A percentile compares a stretch with the other conserved stretches of the same genome.
phyloP scores from a whole-genome alignment of 73 alveolate species.

The Effrenium voratum region DNA sequence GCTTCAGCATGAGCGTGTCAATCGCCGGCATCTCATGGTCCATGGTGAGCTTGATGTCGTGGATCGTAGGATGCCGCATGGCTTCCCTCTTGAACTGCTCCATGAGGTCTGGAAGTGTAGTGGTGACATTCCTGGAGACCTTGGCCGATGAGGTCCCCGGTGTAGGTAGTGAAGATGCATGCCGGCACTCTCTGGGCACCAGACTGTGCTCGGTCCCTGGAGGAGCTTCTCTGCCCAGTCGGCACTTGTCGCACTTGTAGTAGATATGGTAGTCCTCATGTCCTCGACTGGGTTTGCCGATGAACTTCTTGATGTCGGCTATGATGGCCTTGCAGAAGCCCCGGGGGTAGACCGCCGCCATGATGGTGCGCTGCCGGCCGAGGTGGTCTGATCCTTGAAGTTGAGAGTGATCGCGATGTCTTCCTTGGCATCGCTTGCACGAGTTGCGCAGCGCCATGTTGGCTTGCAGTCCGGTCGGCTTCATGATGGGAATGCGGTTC shows the following conservation, averaged over 20 bases:
- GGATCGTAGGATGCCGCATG: background rate
- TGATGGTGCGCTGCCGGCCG: too few species aligned
- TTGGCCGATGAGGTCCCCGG: background rate
- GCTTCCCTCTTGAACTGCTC: background rate
- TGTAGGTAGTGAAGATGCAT: background rate
- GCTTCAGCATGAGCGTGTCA: background rate
- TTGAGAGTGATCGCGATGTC: too few species aligned
- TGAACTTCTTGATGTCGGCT: background rate
- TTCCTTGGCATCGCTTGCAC: too few species aligned
- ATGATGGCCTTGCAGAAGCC: too few species aligned
- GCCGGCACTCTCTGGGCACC: background rate
- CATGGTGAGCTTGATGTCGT: background rate
- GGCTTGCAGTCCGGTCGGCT: too few species aligned
- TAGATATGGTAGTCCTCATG: background rate
- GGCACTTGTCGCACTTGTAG: background rate
- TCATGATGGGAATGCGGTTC: too few species aligned
- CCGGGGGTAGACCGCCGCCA: too few species aligned
- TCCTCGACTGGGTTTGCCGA: background rate
- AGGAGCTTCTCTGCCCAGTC: background rate
- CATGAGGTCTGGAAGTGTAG: background rate
- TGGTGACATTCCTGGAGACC: background rate
- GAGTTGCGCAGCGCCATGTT: too few species aligned
- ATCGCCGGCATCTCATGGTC: background rate
- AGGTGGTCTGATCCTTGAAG: too few species aligned
- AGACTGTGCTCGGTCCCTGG: background rate